Evolutionary conservation across 2,329 filamentous ascomycete genomes (phyloP), one percentile per base, ranked within the genome.

Genomic region (Cercospora zeina): DNA sequence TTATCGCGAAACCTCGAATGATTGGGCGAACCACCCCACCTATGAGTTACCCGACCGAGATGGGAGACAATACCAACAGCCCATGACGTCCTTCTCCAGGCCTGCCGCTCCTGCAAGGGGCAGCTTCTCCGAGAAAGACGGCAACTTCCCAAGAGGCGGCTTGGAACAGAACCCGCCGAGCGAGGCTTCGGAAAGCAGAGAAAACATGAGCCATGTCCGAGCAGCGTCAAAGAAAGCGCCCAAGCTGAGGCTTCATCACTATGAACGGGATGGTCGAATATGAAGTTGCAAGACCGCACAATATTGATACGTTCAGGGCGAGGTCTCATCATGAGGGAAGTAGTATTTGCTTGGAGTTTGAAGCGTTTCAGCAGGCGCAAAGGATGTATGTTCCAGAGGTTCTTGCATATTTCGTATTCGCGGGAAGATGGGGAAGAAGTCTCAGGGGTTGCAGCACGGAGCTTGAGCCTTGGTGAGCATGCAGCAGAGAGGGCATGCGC

Each of bases 101-200:
- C 66, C 62, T 2, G 51, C 39, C 14, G 56, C 62, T 0, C 62
- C 65, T 4, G 56, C 60, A 4, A 4, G 62, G 27, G 47, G 53
- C 4, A 59, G 42, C 33, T 65, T 65, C 19, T 64, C 65, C 9
- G 56, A 62, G 4, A 56, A 58, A 31, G 62, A 64, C 11, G 9
- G 42, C 2, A 57, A 58, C 21, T 27, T 42, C 27, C 42, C 58
- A 4, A 34, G 58, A 31, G 56, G 58, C 21, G 61, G 64, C 11
- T 24, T 67, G 27, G 60, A 49, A n/a, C 33, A 65, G 10, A 65
- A 67, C 51, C 63, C 67, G 13, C 65, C 67, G 0, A 66, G 62
- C 37, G 67, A 68, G 42, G 63, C 65, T 2, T 62, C 60, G 11
- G 65, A 66, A 27, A 67, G 59, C 21, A 34, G 24, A 21, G 61